phyloP scores from a whole-genome alignment of 352 stramenopile genomes.

The Globisporangium polare region DNA sequence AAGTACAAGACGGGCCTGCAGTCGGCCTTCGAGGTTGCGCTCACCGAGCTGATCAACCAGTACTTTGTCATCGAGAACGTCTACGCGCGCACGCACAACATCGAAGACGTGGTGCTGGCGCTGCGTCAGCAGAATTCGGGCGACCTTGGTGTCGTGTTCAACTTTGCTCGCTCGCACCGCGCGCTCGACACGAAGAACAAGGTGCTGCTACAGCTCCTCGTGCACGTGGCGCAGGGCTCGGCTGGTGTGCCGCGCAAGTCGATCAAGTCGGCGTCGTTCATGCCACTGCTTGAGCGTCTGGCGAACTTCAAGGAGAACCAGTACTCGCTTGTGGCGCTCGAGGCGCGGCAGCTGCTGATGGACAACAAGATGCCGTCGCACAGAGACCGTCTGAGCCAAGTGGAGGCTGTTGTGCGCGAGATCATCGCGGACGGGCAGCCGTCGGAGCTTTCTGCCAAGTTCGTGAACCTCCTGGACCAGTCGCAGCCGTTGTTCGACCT shows the following conservation, averaged over 20 bases:
- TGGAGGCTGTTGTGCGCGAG: conserved; percentile 66
- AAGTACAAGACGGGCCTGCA: conserved; percentile 81
- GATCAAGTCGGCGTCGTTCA: conserved; percentile 58
- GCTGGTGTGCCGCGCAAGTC: conserved; percentile 39
- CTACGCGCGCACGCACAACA: conserved; percentile 75
- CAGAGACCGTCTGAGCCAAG: conserved; percentile 83
- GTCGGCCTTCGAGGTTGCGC: conserved; percentile 53
- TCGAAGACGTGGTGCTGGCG: conserved; percentile 76
- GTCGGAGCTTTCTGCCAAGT: conserved; percentile 51
- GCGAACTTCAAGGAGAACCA: conserved; percentile 86
- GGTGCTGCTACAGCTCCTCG: conserved; percentile 70
- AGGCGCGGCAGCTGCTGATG: conserved; percentile 95
- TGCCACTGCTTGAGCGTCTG: conserved; percentile 83
- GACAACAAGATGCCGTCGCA: conserved; percentile 96
- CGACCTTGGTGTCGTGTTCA: conserved; percentile 79
- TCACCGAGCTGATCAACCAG: conserved; percentile 76
- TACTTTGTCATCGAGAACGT: conserved; percentile 75
- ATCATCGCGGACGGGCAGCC: conserved; percentile 53
- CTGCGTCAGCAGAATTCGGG: conserved; percentile 91
- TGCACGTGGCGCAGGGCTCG: conserved; percentile 39
- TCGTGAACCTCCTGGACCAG: conserved; percentile 66
- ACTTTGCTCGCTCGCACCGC: conserved; percentile 90
- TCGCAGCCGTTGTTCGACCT: conserved; percentile 85
- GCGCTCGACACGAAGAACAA: conserved; percentile 87
- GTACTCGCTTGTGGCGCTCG: conserved; percentile 93